Evolutionary conservation across 768 basidiomycete genomes (phyloP).

Genomic region (Kondoa subrosea): DNA sequence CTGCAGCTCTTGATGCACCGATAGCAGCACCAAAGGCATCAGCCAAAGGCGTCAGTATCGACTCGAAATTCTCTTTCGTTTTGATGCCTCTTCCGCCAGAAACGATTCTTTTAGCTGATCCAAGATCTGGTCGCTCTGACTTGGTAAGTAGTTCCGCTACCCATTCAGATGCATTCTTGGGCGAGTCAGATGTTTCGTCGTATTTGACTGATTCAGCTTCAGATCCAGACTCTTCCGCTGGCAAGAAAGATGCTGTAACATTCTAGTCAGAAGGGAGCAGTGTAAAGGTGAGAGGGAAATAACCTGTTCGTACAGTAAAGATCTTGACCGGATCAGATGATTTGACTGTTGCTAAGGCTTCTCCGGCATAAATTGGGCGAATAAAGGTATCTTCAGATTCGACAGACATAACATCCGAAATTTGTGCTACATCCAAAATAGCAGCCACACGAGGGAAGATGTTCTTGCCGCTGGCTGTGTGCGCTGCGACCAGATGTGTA

Average conservation of each 20-base stretch:
- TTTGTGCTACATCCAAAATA: slow-evolving; percentile 64
- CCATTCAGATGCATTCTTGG: slow-evolving; percentile 27
- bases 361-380: slow-evolving; percentile 93
- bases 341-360: slow-evolving; percentile 82
- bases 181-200: background rate
- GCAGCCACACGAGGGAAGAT: slow-evolving; percentile 84
- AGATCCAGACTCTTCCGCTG: slow-evolving; percentile 36
- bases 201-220: slow-evolving; percentile 21
- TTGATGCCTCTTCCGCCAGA: slow-evolving; percentile 92
- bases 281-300: slow-evolving; percentile 34
- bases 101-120: slow-evolving; percentile 68
- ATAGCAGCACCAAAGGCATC: slow-evolving; percentile 87
- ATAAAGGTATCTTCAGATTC: slow-evolving; percentile 60
- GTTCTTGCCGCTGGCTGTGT: slow-evolving; percentile 81
- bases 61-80: slow-evolving; percentile 78
- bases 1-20: slow-evolving; percentile 93
- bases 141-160: slow-evolving; percentile 49
- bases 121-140: slow-evolving; percentile 83
- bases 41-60: slow-evolving; percentile 73
- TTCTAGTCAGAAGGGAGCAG: background rate
- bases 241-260: slow-evolving; percentile 39
- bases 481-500: slow-evolving; percentile 82
- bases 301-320: slow-evolving; percentile 83
- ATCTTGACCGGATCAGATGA: slow-evolving; percentile 70
- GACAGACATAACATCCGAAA: slow-evolving; percentile 76